Evolutionary conservation across 139 green algal species (phyloP), one percentile per base, ranked within the genome.

Genomic region (Spirogloea muscicola): DNA sequence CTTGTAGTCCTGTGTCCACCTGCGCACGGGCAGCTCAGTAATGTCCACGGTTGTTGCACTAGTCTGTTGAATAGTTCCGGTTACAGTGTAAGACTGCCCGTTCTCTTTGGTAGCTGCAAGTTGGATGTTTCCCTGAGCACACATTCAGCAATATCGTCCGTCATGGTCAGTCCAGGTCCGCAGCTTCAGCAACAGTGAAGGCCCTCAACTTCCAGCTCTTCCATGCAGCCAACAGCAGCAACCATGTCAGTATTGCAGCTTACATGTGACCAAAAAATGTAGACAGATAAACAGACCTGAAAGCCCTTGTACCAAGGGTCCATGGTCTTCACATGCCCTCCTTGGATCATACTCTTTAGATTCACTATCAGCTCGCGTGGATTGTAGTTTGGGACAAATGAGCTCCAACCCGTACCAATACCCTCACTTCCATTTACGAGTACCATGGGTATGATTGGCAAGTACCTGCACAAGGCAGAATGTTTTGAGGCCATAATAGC

Each of bases 1-100:
- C 87, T 98, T 98, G 87, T 98, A 98, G 82, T 96, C 91, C 82
- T 95, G 58, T 0, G 94, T 99, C 94, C 94, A 98, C 77, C 92
- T 96, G 52, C 91, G 86, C 37, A 99, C 49, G 0, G 94, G 93
- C 71, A 99, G 88, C 88, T 99, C 94, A 2, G 84, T 93, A 72
- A 99, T 91, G 64, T 94, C 87, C 39, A 98, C 34, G 5, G 85
- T 93, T 51, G 81, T 88, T 33, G 64, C 71, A 49, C 74, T 44
- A 9, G 88, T 80, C 83, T 91, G 86, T 25, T 69, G 73, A 46
- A 93, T 81, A 2, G 60, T 72, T 68, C 92, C 92, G 25, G 58
- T 86, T 25, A 93, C 72, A 49, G 76, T 82, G 83, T 93, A 96
- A 87, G 63, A 79, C 83, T 65, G 73, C 36, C 33, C 57, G 31